Percentiles rank a stretch among this genome's conserved stretches.
These are phyloP conservation scores for Eucalyptus erythrocorys DNA, from an alignment of 345 rosid species.

Conservation along the genomic window DNA sequence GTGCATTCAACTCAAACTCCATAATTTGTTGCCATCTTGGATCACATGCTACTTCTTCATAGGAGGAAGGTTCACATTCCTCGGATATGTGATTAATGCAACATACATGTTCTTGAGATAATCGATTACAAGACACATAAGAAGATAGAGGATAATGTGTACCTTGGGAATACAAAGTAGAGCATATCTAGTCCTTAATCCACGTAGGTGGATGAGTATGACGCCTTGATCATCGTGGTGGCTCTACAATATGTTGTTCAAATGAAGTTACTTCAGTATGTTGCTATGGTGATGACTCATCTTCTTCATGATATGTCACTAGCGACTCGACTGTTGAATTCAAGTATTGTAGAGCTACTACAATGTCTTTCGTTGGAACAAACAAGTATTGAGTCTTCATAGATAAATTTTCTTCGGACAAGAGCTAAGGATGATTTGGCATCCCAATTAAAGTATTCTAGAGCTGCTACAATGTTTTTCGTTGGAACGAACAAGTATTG, in stretches of 20 bases:
- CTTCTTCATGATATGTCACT: background rate
- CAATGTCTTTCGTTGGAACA: too few species aligned
- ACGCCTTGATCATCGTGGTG: accelerated
- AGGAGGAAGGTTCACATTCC: background rate
- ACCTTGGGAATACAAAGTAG: background rate
- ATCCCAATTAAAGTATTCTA: too few species aligned
- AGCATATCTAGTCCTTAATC: background rate
- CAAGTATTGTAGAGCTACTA: too few species aligned
- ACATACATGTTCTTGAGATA: background rate
- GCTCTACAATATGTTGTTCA: background rate
- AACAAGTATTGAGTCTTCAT: too few species aligned
- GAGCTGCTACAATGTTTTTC: background rate
- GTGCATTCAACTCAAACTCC: background rate
- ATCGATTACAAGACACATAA: background rate
- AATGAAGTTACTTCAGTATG: background rate
- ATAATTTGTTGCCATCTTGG: background rate
- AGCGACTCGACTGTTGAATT: accelerated
- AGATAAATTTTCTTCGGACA: too few species aligned
- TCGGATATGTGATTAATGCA: background rate
- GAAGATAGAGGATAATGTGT: background rate
- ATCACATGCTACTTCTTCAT: background rate
- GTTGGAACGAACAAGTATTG: background rate
- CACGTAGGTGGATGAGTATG: too few species aligned
- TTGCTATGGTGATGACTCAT: background rate
- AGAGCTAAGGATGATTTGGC: too few species aligned